Evolutionary conservation across 2,329 filamentous ascomycete genomes (phyloP), one percentile per base, ranked within the genome.

Genomic region (Alternaria conjuncta): DNA sequence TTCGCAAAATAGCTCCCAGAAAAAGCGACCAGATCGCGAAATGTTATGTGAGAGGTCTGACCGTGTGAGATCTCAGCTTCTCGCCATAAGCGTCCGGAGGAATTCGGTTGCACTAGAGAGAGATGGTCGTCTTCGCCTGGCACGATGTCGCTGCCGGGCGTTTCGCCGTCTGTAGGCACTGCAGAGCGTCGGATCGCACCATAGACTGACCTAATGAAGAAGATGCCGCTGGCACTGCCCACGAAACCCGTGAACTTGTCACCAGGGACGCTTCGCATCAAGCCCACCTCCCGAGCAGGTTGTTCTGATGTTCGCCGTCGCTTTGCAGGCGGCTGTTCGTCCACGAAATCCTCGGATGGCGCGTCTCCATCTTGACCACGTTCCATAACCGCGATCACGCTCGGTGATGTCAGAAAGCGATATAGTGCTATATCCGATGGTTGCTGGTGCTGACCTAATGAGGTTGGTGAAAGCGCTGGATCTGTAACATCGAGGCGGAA

Each of bases 91-190:
- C 46, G 58, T 21, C 67, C 67, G 6, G 69, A 65, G 20, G 63
- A 55, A 28, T 70, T 65, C 20, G 71, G 66, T 13, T 63, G 58
- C 43, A 64, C 65, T 18, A 76, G 65, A 30, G 77, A 76, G 6
- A 86, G 73, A 45, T 84, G 84, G 60, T 88, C 86, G 64, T 88
- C 86, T 67, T 88, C 86, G 1, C 86, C 86, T 0, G 86, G 86
- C 4, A 88, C 85, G 9, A 87, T 80, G 60, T 82, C 81, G 68
- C 69, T 75, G 15, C 65, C 72, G 8, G 74, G 70, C 15, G 73
- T 73, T 26, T 70, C 67, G 13, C 61, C 61, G 5, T 75, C 75
- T 41, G 55, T 15, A 26, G 55, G 46, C 8, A 55, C 10, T 7
- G 47, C 43, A 56, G 74, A 71, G 36, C 75, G 67, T 55, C 76